Evolutionary conservation across 257 asterid species (phyloP).

Genomic region (Solanum chilense): DNA sequence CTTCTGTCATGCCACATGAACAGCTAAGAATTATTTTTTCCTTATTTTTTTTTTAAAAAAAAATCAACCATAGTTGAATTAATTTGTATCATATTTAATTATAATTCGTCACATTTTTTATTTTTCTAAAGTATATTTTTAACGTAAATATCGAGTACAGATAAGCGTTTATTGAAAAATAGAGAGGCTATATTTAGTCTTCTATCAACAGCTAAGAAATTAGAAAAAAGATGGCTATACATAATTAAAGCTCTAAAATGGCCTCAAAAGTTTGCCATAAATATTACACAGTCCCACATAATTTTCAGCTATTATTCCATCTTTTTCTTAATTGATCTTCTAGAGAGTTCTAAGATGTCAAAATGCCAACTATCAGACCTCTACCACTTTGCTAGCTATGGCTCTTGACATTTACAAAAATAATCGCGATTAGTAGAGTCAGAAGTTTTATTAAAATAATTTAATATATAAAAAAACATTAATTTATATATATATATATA

Average conservation of each 20-base stretch:
- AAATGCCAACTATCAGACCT: background rate
- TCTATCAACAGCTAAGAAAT: background rate
- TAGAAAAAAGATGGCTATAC: background rate
- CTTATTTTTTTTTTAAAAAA: background rate
- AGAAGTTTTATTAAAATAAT: background rate
- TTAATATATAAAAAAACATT: too few species aligned
- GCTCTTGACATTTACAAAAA: background rate
- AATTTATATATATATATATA: background rate
- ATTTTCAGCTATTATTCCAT: background rate
- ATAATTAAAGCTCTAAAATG: background rate
- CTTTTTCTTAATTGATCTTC: background rate
- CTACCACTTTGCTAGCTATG: background rate
- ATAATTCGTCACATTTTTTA: background rate
- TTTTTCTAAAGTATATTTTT: background rate
- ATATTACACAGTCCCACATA: background rate
- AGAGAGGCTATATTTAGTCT: background rate
- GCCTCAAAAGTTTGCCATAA: background rate
- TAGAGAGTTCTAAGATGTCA: background rate
- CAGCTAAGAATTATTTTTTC: background rate
- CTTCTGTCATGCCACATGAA: background rate
- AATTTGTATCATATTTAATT: background rate
- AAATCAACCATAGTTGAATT: background rate
- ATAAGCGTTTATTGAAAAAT: background rate
- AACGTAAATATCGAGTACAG: background rate
- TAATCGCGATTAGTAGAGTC: background rate